Conservation (phyloP, 495 filamentous ascomycete genomes). For the Cetradonia linearis region DNA sequence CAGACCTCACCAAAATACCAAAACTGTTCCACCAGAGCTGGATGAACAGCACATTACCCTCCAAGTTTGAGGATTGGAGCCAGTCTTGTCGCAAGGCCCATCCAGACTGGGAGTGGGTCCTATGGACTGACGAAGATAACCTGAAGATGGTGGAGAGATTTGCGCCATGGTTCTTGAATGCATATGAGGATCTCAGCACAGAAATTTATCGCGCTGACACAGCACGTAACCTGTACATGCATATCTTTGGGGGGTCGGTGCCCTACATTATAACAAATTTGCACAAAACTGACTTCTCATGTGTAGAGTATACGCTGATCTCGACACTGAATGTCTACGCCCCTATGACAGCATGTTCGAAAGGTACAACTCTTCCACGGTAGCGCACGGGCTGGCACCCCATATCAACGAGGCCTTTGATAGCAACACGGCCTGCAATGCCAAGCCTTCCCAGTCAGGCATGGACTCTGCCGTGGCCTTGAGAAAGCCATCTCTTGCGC, state of each 20-base stretch:
- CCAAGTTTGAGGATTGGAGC: conserved; percentile 25
- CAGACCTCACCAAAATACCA: conserved; percentile 15
- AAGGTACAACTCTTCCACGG: conserved; percentile 14
- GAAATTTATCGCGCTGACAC: conserved; percentile 24
- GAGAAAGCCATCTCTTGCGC: background rate
- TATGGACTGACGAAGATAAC: conserved; percentile 26
- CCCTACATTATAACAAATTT: too few relatives aligned
- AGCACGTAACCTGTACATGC: conserved; percentile 22
- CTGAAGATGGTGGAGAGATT: conserved; percentile 20
- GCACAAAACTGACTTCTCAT: background rate
- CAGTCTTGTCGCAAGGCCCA: conserved; percentile 20
- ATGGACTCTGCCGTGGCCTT: conserved; percentile 1
- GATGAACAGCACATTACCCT: conserved; percentile 19
- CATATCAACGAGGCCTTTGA: background rate
- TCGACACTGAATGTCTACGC: conserved; percentile 25
- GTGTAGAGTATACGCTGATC: conserved; percentile 23
- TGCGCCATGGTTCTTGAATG: conserved; percentile 21
- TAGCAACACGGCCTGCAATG: background rate
- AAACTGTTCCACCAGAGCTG: conserved; percentile 26
- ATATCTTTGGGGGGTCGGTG: conserved; percentile 23
- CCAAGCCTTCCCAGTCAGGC: background rate
- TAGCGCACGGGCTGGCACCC: background rate
- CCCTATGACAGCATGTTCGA: conserved; percentile 19
- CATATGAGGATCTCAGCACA: conserved; percentile 18
- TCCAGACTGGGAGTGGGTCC: conserved; percentile 26